Evolutionary conservation across 1,139 yeast genomes (phyloP).

Genomic region (Debaryomyces psychrophilus): DNA sequence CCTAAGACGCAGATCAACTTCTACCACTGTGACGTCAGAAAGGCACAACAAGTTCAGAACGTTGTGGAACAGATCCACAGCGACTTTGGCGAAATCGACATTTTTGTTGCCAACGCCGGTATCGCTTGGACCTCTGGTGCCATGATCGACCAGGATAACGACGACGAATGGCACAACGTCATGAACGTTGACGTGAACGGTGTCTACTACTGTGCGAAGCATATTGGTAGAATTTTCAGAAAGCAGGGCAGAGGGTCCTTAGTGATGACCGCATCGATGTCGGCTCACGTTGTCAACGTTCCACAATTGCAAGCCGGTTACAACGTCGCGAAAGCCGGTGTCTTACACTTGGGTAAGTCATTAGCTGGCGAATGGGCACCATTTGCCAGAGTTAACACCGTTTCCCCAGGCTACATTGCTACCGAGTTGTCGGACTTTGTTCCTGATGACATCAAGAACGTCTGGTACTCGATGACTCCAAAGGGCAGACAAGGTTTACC

Average conservation of each 20-base stretch:
- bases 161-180: conserved; percentile 50
- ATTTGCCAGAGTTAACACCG: conserved; percentile 37
- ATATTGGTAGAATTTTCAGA: conserved; percentile 43
- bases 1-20: conserved; percentile 38
- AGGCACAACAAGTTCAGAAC: conserved; percentile 38
- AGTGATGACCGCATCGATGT: conserved; percentile 65
- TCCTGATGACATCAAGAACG: conserved; percentile 26
- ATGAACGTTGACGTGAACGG: conserved; percentile 50
- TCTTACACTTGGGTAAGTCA: conserved; percentile 34
- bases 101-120: conserved; percentile 58
- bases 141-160: conserved; percentile 41
- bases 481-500: conserved; percentile 46
- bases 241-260: conserved; percentile 52
- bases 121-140: conserved; percentile 48
- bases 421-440: conserved; percentile 51
- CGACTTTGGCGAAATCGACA: conserved; percentile 48
- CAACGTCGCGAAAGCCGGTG: conserved; percentile 50
- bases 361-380: conserved; percentile 37
- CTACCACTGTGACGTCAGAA: conserved; percentile 45
- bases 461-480: conserved; percentile 37
- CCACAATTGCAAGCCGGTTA: conserved; percentile 66
- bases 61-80: conserved; percentile 35
- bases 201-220: conserved; percentile 49
- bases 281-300: conserved; percentile 65
- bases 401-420: conserved; percentile 37